Percentiles rank a stretch among this genome's conserved stretches.
Conservation (phyloP, 148 eudicot genomes). For the Rhododendron mucronatum region DNA sequence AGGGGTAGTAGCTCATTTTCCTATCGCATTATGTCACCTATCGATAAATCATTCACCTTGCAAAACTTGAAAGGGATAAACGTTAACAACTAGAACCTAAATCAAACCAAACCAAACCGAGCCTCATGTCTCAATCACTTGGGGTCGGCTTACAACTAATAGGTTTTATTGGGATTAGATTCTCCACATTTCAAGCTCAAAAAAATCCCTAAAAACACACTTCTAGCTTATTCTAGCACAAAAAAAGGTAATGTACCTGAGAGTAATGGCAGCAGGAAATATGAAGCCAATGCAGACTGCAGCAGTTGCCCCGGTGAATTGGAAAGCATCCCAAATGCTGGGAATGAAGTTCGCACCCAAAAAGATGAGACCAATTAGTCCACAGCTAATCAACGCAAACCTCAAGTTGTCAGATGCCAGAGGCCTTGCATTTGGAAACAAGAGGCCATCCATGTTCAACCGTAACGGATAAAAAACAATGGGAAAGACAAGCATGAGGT, state of each 20-base stretch:
- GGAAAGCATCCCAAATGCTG: slow-evolving; percentile 93
- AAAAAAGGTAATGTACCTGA: slow-evolving; percentile 43
- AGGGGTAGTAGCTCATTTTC: neutral
- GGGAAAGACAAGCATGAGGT: slow-evolving; percentile 89
- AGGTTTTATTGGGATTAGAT: neutral
- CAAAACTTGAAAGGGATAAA: neutral
- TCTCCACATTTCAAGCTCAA: neutral
- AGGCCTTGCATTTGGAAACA: slow-evolving; percentile 64
- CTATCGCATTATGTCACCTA: neutral
- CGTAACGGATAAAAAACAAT: slow-evolving; percentile 79
- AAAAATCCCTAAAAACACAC: neutral
- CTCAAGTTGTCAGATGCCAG: slow-evolving; percentile 52
- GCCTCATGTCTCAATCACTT: no score
- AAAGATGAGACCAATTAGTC: slow-evolving; percentile 52
- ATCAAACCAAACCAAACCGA: no score
- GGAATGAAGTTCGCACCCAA: slow-evolving; percentile 86
- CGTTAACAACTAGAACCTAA: neutral
- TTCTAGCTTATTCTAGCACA: neutral
- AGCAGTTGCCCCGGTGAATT: slow-evolving; percentile 97
- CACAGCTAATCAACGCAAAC: slow-evolving; percentile 49
- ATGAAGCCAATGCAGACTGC: slow-evolving; percentile 83
- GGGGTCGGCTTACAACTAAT: no score
- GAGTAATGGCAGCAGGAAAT: slow-evolving; percentile 82
- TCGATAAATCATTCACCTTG: neutral
- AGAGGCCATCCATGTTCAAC: slow-evolving; percentile 74